A percentile compares a stretch with the other conserved stretches of the same genome.
Conservation (phyloP, 768 basidiomycete genomes). For the Lentinula detonsa region DNA sequence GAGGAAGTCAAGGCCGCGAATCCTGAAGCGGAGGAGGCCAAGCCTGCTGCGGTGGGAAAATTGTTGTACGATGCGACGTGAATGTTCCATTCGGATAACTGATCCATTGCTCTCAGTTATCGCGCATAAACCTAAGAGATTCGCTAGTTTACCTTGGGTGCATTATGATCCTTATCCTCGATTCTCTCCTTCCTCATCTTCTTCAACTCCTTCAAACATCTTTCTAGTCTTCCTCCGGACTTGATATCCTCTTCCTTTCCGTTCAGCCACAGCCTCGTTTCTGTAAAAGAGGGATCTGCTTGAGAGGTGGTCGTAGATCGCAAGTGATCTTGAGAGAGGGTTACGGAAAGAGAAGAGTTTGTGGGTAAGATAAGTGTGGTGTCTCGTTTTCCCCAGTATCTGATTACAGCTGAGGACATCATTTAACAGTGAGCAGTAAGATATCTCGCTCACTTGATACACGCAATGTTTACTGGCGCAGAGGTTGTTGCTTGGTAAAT, state of each 20-base stretch:
- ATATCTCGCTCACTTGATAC: conserved; percentile 69
- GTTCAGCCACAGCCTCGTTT: conserved; percentile 92
- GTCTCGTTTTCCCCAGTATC: conserved; percentile 99
- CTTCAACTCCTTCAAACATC: conserved; percentile 87
- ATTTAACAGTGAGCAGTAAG: neutral
- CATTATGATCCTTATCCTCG: conserved; percentile 62
- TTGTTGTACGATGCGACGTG: conserved; percentile 97
- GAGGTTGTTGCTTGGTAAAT: conserved; percentile 82
- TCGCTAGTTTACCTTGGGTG: conserved; percentile 50
- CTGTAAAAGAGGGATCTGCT: conserved; percentile 64
- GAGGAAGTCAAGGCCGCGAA: conserved; percentile 94
- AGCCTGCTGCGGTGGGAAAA: conserved; percentile 97
- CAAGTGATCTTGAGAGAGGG: conserved; percentile 93
- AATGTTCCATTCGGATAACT: conserved; percentile 69
- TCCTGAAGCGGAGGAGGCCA: conserved; percentile 95
- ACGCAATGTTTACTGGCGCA: conserved; percentile 97
- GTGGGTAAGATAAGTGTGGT: conserved; percentile 93
- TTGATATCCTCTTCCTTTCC: conserved; percentile 90
- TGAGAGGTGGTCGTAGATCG: conserved; percentile 91
- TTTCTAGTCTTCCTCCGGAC: conserved; percentile 66
- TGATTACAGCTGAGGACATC: conserved; percentile 21
- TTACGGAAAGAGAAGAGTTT: conserved; percentile 97
- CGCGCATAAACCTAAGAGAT: neutral
- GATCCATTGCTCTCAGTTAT: conserved; percentile 7
- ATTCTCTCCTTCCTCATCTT: conserved; percentile 60